Conservation (phyloP, 768 basidiomycete species). For the Boletellus ananiceps region DNA sequence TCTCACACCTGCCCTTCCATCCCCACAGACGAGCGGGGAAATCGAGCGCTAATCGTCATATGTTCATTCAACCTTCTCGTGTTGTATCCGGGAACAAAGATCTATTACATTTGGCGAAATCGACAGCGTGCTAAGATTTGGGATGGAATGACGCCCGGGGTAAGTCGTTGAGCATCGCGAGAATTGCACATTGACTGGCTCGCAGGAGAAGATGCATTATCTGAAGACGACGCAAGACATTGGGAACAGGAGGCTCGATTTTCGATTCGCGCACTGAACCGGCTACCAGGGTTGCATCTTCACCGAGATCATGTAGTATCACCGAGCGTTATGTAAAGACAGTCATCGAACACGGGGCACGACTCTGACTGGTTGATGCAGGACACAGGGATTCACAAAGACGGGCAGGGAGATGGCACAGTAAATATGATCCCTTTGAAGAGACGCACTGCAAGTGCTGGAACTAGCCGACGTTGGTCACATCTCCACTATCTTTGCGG, state of each 20-base stretch:
- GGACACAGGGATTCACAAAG: too few relatives aligned
- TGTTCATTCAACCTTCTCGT: constrained; percentile 46
- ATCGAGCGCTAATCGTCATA: constrained; percentile 50
- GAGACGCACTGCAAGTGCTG: too few relatives aligned
- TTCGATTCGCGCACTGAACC: constrained; percentile 53
- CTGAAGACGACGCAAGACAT: constrained; percentile 37
- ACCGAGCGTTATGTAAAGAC: too few relatives aligned
- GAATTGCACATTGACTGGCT: constrained; percentile 1
- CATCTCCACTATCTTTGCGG: too few relatives aligned
- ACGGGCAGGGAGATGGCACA: too few relatives aligned
- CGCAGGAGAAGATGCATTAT: constrained; percentile 54
- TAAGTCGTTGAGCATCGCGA: constrained; percentile 10
- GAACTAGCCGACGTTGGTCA: too few relatives aligned
- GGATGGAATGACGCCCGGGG: constrained; percentile 52
- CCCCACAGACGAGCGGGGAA: constrained; percentile 50
- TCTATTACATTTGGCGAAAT: constrained; percentile 59
- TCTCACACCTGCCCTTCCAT: not conserved
- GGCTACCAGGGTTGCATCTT: too few relatives aligned
- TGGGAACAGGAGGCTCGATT: constrained; percentile 58
- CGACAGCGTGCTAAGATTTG: constrained; percentile 48
- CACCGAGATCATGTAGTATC: too few relatives aligned
- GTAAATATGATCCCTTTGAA: too few relatives aligned
- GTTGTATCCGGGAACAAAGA: constrained; percentile 51
- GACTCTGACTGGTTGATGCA: too few relatives aligned
- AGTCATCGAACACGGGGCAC: too few relatives aligned